These are phyloP conservation scores for Canavalia ensiformis DNA, from an alignment of 306 rosid genomes.

Conservation along the genomic window DNA sequence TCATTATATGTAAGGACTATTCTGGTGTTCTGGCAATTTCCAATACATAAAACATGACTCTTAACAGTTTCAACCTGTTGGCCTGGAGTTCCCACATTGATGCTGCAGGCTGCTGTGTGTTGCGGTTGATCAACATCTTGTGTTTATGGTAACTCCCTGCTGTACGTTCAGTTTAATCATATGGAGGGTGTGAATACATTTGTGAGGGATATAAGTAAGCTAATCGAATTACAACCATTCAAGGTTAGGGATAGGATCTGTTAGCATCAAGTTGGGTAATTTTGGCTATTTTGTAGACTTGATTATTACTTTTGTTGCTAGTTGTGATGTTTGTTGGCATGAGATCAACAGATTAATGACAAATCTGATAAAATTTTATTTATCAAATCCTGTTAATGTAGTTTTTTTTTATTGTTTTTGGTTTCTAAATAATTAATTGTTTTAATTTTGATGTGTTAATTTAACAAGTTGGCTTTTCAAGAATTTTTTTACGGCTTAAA, in stretches of 20 bases:
- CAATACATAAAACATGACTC: slow-evolving; percentile 13
- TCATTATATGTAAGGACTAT: slow-evolving; percentile 27
- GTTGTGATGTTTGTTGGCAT: too few relatives aligned
- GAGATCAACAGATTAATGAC: too few relatives aligned
- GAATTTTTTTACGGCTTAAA: too few relatives aligned
- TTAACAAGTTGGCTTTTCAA: too few relatives aligned
- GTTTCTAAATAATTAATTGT: too few relatives aligned
- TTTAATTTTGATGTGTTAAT: too few relatives aligned
- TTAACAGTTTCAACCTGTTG: neutral
- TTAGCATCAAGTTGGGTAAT: neutral
- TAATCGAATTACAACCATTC: neutral
- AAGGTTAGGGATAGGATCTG: neutral
- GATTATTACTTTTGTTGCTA: neutral
- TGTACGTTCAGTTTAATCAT: neutral
- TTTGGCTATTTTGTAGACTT: neutral
- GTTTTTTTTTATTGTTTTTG: too few relatives aligned
- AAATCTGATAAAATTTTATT: too few relatives aligned
- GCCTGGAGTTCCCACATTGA: neutral
- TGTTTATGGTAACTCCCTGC: neutral
- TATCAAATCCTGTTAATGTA: too few relatives aligned
- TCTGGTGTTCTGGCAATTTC: slow-evolving; percentile 34
- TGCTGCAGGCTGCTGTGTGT: neutral
- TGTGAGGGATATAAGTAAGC: neutral
- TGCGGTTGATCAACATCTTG: slow-evolving; percentile 29
- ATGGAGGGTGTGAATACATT: neutral